These are phyloP conservation scores for Skeletonema marinoi DNA, from an alignment of 108 stramenopile species.

Conservation along the genomic window DNA sequence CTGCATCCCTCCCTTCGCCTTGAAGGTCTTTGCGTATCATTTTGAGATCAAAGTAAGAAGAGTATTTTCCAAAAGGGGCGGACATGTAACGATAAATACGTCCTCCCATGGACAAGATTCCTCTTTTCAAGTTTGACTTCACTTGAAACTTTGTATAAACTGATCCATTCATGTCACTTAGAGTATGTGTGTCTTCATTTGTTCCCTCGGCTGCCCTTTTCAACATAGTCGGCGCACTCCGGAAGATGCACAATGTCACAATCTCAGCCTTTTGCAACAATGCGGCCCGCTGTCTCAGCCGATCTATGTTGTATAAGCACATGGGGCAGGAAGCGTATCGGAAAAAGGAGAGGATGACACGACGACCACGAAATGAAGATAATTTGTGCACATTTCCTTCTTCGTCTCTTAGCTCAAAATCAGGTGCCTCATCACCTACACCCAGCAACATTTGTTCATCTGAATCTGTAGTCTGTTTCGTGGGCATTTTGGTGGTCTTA, in stretches of 20 bases:
- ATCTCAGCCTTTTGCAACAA: background rate
- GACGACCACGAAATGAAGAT: background rate
- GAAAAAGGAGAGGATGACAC: slow-evolving; percentile 12
- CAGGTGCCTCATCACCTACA: slow-evolving; percentile 6
- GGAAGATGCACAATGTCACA: background rate
- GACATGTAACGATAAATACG: no score
- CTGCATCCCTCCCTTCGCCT: background rate
- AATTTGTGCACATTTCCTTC: background rate
- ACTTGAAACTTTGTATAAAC: slow-evolving; percentile 5
- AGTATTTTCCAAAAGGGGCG: background rate
- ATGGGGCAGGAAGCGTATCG: background rate
- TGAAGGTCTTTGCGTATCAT: background rate
- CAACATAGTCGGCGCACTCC: background rate
- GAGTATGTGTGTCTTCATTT: background rate
- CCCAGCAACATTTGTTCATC: background rate
- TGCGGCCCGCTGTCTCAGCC: no score
- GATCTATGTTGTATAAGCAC: no score
- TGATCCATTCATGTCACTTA: slow-evolving; percentile 3
- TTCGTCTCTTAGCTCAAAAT: background rate
- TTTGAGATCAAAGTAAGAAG: background rate
- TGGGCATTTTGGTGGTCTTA: no score
- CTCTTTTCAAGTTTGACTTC: background rate
- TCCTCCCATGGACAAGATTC: no score
- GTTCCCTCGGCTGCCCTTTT: background rate
- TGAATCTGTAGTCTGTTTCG: no score